Base-by-base conservation (phyloP, 1,284 basidiomycete species). In the Moesziomyces parantarcticus region DNA sequence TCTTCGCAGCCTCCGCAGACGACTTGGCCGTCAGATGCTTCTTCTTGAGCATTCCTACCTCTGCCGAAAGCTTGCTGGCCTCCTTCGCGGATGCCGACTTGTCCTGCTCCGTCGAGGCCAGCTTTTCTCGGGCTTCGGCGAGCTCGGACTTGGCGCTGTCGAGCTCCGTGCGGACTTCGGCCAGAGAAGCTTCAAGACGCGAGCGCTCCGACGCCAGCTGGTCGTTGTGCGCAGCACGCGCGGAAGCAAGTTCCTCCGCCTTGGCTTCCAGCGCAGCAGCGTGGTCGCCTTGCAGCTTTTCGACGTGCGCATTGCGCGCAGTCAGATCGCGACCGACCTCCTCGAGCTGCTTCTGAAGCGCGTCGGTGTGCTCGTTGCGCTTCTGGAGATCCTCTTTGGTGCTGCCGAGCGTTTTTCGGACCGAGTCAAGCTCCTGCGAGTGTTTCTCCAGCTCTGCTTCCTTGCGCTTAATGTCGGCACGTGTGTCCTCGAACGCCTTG, bases 21-120 rank as follows among this genome's bases (percentile, higher is more conserved):
- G 65, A 65, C 41, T 69, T 74, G 44, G 71, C 71, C 5, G 65
- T 73, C 18, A 71, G 52, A 50, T 71, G 68, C 69, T 71, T 76
- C 34, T 72, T 71, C 58, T 73, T 76, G 20, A 66, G 47, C 23
- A 32, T 23, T 5, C 41, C 43, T 20, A 76, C 39, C 29, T 74
- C 71, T 25, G 58, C 21, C 1, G 60, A 29, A 10, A 72, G 69
- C 45, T 68, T 65, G 25, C 50, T 57, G n/a, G 61, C 25, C 40
- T 57, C 44, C 4, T 58, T 48, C 1, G 48, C 41, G 0, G 58
- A 22, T 7, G 44, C 26, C 9, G 43, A 21, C 16, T 53, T 58
- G 6, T 60, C 63, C 29, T 66, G 56, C 20, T 56, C 50, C n/a
- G 11, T 40, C 18, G 46, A 23, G 21, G 29, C 29, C 1, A 61